Conservation (phyloP, 345 rosid species). For the Corchorus capsularis region DNA sequence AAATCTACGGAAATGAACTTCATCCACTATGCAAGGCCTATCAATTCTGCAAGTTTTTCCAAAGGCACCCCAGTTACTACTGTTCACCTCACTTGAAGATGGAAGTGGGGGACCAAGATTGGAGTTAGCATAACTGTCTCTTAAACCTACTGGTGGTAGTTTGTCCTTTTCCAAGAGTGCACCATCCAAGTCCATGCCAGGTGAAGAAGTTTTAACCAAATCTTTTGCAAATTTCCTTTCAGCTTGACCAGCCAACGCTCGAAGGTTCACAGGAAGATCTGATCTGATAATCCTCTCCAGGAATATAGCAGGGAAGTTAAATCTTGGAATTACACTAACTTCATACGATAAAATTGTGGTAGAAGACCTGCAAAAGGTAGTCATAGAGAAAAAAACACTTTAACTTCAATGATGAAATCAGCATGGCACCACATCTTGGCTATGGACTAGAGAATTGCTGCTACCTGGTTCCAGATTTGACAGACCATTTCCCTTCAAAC, state of each 20-base stretch:
- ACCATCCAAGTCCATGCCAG: slow-evolving; percentile 35
- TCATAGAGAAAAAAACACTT: background rate
- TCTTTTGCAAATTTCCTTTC: slow-evolving; percentile 53
- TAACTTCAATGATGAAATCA: background rate
- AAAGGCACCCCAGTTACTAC: slow-evolving; percentile 73
- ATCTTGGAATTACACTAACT: slow-evolving; percentile 86
- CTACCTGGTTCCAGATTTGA: slow-evolving; percentile 77
- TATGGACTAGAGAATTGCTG: slow-evolving; percentile 6
- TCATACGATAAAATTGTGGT: slow-evolving; percentile 74
- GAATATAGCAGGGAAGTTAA: slow-evolving; percentile 91
- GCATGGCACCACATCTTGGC: background rate
- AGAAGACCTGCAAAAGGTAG: slow-evolving; percentile 47
- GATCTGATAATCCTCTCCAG: slow-evolving; percentile 92
- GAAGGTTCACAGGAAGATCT: slow-evolving; percentile 93
- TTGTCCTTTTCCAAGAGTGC: slow-evolving; percentile 30
- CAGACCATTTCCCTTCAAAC: slow-evolving; percentile 94
- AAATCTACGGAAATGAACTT: slow-evolving; percentile 95
- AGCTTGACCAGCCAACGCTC: slow-evolving; percentile 81
- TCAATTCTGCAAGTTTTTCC: slow-evolving; percentile 83
- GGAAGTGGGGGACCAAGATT: slow-evolving; percentile 40
- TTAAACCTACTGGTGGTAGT: slow-evolving; percentile 30
- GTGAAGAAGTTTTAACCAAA: slow-evolving; percentile 37
- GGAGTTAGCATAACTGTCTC: slow-evolving; percentile 39
- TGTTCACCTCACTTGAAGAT: slow-evolving; percentile 53
- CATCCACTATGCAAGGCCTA: slow-evolving; percentile 81